Percentiles rank a stretch among this genome's conserved stretches.
These are phyloP conservation scores for Seiridium cupressi DNA, from an alignment of 2,329 filamentous ascomycete species.

Conservation along the genomic window DNA sequence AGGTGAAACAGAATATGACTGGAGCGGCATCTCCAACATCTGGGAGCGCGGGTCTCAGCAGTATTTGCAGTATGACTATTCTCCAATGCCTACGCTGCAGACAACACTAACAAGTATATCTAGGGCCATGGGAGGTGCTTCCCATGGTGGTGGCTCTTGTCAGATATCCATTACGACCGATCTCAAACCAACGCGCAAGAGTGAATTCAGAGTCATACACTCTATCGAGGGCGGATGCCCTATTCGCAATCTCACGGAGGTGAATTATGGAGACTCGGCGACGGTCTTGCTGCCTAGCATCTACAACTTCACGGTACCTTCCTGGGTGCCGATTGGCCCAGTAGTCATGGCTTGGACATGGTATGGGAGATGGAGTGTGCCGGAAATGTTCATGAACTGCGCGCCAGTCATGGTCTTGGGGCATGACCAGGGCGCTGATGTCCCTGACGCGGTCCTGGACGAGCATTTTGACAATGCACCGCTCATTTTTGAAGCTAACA, in stretches of 20 bases:
- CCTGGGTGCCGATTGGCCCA: slow-evolving; percentile 69
- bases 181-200: slow-evolving; percentile 59
- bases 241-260: slow-evolving; percentile 44
- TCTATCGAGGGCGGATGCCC: slow-evolving; percentile 87
- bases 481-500: slow-evolving; percentile 73
- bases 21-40: background rate
- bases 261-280: slow-evolving; percentile 55
- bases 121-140: background rate
- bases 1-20: background rate
- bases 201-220: slow-evolving; percentile 84
- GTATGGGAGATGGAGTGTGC: slow-evolving; percentile 65
- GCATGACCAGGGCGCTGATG: slow-evolving; percentile 44
- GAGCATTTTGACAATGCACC: slow-evolving; percentile 57
- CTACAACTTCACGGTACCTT: slow-evolving; percentile 72
- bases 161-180: slow-evolving; percentile 89
- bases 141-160: slow-evolving; percentile 88
- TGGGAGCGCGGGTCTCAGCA: background rate
- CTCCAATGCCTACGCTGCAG: background rate
- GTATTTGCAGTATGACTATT: background rate
- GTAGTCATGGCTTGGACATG: slow-evolving; percentile 89
- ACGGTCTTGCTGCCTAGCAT: slow-evolving; percentile 44
- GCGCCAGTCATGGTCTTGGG: slow-evolving; percentile 69
- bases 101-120: background rate
- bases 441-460: background rate
- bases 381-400: slow-evolving; percentile 98